Conservation (phyloP, 2,329 filamentous ascomycete species). For the Pseudocercospora fuligena region DNA sequence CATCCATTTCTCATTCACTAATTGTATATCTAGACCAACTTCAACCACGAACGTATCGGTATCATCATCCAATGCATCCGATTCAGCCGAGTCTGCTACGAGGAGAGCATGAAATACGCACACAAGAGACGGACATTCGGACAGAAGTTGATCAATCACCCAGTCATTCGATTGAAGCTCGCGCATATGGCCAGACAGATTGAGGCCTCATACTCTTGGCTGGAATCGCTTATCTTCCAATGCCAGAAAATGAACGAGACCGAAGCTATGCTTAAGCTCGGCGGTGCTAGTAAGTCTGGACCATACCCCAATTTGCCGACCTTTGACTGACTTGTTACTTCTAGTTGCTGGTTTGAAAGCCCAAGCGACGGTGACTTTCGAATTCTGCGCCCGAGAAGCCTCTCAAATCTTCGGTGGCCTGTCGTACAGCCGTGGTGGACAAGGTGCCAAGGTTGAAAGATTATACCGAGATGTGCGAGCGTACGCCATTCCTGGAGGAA, state of each 20-base stretch:
- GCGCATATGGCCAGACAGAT: conserved; percentile 98
- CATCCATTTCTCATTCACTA: neutral
- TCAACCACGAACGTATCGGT: conserved; percentile 98
- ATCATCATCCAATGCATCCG: conserved; percentile 97
- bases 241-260: conserved; percentile 90
- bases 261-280: conserved; percentile 94
- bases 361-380: conserved; percentile 90
- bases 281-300: conserved; percentile 63
- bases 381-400: conserved; percentile 96
- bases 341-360: conserved; percentile 90
- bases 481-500: conserved; percentile 91
- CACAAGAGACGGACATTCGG: conserved; percentile 97
- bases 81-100: conserved; percentile 95
- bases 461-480: conserved; percentile 94
- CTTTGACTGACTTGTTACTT: neutral
- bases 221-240: conserved; percentile 94
- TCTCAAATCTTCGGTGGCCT: conserved; percentile 97
- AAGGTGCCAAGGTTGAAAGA: conserved; percentile 93
- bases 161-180: conserved; percentile 83
- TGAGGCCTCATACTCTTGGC: conserved; percentile 95
- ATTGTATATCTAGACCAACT: conserved; percentile 67
- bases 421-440: conserved; percentile 88
- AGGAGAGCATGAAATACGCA: conserved; percentile 94
- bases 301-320: neutral
- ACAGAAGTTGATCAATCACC: conserved; percentile 94